Evolutionary conservation across 805 yeast species (phyloP).

Genomic region (Teunomyces gatunensis): DNA sequence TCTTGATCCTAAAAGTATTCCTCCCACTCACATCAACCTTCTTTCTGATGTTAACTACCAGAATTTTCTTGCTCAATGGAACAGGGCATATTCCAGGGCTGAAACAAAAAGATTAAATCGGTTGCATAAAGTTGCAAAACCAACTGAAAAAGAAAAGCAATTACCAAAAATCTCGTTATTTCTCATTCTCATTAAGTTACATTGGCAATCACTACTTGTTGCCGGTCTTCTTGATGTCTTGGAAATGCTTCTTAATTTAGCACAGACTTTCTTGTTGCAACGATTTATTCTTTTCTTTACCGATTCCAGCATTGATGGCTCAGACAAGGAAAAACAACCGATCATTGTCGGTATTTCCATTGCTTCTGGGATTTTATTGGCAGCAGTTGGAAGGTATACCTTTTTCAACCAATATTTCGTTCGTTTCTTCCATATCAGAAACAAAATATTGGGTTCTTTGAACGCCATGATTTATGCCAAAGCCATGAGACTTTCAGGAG

Average conservation of each 20-base stretch:
- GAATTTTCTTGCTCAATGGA: constrained; percentile 2
- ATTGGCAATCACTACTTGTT: background rate
- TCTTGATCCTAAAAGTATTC: constrained; percentile 17
- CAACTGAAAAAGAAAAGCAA: constrained; percentile 4
- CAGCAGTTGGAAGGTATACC: constrained; percentile 11
- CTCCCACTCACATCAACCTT: constrained; percentile 5
- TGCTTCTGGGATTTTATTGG: constrained; percentile 9
- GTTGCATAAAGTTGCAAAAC: constrained; percentile 1
- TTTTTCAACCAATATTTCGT: constrained; percentile 18
- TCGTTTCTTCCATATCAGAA: constrained; percentile 10
- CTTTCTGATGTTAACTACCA: constrained; percentile 1
- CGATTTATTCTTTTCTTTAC: constrained; percentile 14
- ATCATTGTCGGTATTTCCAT: constrained; percentile 15
- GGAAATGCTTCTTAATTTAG: constrained; percentile 18
- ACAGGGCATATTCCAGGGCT: background rate
- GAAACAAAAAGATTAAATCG: background rate
- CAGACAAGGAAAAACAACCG: constrained; percentile 9
- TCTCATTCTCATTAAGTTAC: constrained; percentile 4
- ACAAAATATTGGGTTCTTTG: constrained; percentile 47
- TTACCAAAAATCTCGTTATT: constrained; percentile 6
- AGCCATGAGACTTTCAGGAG: constrained; percentile 64
- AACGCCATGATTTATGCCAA: constrained; percentile 69
- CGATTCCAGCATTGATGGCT: background rate
- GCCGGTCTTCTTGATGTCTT: background rate
- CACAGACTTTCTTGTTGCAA: constrained; percentile 12